A percentile compares a stretch with the other conserved stretches of the same genome.
Conservation (phyloP, 2,329 filamentous ascomycete species). For the Biscogniauxia mediterranea region DNA sequence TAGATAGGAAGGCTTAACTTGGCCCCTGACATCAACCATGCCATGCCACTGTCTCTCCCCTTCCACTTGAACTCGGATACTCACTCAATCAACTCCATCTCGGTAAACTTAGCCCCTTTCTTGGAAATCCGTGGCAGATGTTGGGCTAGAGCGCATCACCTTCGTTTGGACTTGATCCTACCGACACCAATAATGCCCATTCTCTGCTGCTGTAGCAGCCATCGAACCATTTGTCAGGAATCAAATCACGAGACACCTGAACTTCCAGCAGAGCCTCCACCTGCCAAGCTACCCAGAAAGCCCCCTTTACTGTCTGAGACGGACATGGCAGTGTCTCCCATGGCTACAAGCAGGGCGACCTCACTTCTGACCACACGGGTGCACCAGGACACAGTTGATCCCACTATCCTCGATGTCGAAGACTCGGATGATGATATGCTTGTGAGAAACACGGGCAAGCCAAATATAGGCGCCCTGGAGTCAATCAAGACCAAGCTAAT, state of each 20-base stretch:
- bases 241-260: constrained; percentile 15
- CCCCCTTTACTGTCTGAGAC: constrained; percentile 15
- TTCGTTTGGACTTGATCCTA: background rate
- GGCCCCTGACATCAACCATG: background rate
- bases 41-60: background rate
- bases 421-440: constrained; percentile 32
- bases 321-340: constrained; percentile 21
- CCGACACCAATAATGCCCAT: constrained; percentile 32
- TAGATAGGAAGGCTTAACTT: background rate
- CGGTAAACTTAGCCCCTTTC: background rate
- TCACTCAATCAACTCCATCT: background rate
- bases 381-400: constrained; percentile 29
- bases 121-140: background rate
- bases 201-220: constrained; percentile 35
- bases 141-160: background rate
- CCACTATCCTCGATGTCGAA: constrained; percentile 41
- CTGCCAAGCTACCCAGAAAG: constrained; percentile 22
- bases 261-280: constrained; percentile 24
- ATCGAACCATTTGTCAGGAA: constrained; percentile 15
- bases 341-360: constrained; percentile 17
- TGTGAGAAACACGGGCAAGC: constrained; percentile 11
- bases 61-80: background rate
- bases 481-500: constrained; percentile 45
- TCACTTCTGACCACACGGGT: constrained; percentile 23
- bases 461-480: constrained; percentile 41